phyloP scores from a whole-genome alignment of 2,329 filamentous ascomycete genomes.

The Didymella lethalis region DNA sequence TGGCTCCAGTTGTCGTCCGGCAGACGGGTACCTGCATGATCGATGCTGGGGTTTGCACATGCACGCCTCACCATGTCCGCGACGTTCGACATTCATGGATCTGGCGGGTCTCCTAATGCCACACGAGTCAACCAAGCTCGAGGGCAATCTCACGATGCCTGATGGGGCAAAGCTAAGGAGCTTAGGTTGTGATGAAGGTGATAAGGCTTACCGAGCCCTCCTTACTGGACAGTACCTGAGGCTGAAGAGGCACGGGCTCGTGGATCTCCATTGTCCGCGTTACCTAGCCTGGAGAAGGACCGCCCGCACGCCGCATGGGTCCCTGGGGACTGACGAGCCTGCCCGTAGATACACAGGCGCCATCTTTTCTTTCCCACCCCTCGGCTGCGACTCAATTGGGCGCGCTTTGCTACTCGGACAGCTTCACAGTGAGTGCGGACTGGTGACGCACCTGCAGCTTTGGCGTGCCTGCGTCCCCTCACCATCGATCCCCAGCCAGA shows the following conservation, averaged over 20 bases:
- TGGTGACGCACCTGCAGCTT: conserved; percentile 9
- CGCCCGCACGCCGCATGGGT: conserved; percentile 11
- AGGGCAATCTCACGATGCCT: neutral
- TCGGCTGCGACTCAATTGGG: conserved; percentile 6
- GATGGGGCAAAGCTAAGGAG: conserved; percentile 6
- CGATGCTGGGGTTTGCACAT: conserved; percentile 17
- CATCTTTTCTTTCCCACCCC: conserved; percentile 15
- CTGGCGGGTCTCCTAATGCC: neutral
- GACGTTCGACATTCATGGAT: neutral
- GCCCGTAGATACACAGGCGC: neutral
- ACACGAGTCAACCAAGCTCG: conserved; percentile 8
- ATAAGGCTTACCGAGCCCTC: conserved; percentile 12
- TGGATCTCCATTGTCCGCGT: conserved; percentile 11
- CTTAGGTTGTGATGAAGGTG: conserved; percentile 11
- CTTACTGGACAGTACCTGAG: conserved; percentile 19
- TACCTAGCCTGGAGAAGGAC: neutral
- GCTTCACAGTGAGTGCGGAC: neutral
- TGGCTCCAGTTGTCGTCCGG: conserved; percentile 7
- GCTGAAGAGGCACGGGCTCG: conserved; percentile 19
- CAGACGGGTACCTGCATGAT: conserved; percentile 25
- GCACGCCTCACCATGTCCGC: neutral
- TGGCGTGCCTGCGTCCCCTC: conserved; percentile 23
- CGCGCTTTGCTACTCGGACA: neutral
- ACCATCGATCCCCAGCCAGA: conserved; percentile 22
- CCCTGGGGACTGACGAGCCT: conserved; percentile 3